phyloP scores from a whole-genome alignment of 2,329 filamentous ascomycete species.

The Cladosporium sp. region DNA sequence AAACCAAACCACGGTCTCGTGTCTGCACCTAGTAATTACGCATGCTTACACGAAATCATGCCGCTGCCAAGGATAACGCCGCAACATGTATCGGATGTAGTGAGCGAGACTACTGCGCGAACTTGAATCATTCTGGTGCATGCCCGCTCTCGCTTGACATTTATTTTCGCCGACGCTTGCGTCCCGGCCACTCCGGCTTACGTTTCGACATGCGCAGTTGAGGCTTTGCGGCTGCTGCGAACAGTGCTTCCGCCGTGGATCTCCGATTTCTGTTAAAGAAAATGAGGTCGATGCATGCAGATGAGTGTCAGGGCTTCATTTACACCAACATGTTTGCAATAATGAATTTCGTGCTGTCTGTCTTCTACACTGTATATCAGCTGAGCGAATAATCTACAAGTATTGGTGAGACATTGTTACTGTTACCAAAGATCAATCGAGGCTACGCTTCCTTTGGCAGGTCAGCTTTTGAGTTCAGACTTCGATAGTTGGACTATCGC shows the following conservation, averaged over 20 bases:
- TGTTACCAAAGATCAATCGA: neutral
- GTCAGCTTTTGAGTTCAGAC: neutral
- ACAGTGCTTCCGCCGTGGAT: conserved; percentile 10
- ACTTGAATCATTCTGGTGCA: conserved; percentile 1
- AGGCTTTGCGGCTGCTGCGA: conserved; percentile 8
- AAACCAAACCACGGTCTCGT: neutral
- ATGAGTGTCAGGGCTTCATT: neutral
- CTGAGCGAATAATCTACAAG: neutral
- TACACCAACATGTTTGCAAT: neutral
- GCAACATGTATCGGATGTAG: conserved; percentile 1
- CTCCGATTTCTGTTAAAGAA: neutral
- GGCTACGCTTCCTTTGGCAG: conserved; percentile 6
- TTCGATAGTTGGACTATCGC: neutral
- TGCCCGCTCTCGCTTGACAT: conserved; percentile 2
- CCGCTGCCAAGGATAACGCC: conserved; percentile 4
- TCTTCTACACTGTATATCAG: neutral
- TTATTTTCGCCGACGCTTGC: conserved; percentile 4
- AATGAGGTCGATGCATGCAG: neutral
- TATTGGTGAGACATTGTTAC: neutral
- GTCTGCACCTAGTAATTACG: neutral
- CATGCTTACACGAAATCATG: conserved; percentile 4
- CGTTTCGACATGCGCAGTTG: neutral
- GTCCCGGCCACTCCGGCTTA: conserved; percentile 9
- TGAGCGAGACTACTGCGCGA: conserved; percentile 9
- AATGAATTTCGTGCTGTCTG: neutral